Evolutionary conservation across 2,329 filamentous ascomycete species (phyloP).

Genomic region (Botrytis medusae): DNA sequence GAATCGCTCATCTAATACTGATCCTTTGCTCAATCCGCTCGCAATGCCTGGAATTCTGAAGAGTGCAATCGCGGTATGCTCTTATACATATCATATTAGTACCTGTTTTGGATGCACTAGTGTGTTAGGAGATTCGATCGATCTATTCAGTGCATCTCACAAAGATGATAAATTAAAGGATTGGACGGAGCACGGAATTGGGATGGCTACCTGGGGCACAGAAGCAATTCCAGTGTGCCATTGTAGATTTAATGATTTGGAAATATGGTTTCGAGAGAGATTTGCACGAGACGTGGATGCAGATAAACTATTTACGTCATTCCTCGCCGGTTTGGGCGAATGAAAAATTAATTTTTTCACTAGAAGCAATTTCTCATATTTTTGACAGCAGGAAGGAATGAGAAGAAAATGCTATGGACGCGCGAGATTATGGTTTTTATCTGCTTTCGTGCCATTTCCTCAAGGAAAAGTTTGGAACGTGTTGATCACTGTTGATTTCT

Average conservation of each 20-base stretch:
- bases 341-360: not conserved
- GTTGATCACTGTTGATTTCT: not conserved
- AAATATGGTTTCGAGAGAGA: not conserved
- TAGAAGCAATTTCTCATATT: not conserved
- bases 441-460: not conserved
- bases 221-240: constrained; percentile 9
- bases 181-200: constrained; percentile 16
- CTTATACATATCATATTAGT: constrained; percentile 6
- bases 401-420: not conserved
- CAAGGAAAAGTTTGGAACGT: not conserved
- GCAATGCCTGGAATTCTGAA: constrained; percentile 6
- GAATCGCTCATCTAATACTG: not conserved
- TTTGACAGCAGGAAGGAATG: not conserved
- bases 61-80: constrained; percentile 12
- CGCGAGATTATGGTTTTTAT: not conserved
- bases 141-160: not conserved
- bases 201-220: not conserved
- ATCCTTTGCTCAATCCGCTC: constrained; percentile 7
- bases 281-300: not conserved
- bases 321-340: constrained; percentile 3
- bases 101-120: not conserved
- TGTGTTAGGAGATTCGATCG: not conserved
- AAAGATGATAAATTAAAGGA: not conserved
- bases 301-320: not conserved
- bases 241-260: not conserved